A percentile compares a stretch with the other conserved stretches of the same genome.
phyloP scores from a whole-genome alignment of 1,139 yeast genomes.

The Hyphopichia wangnamkhiaoensis region DNA sequence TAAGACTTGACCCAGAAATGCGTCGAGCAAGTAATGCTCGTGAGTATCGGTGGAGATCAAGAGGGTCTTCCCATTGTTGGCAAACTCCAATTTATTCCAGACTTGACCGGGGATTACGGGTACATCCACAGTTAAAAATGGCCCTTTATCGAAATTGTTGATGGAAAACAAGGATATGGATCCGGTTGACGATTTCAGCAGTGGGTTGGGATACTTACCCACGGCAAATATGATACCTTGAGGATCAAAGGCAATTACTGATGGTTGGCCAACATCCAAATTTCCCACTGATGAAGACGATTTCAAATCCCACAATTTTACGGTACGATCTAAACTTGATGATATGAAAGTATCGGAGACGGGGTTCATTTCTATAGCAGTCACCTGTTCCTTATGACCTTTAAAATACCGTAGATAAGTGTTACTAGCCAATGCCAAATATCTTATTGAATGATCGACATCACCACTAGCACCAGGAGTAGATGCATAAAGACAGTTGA shows the following conservation, averaged over 20 bases:
- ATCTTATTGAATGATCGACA: slow-evolving; percentile 71
- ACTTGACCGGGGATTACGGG: slow-evolving; percentile 24
- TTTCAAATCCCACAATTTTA: slow-evolving; percentile 84
- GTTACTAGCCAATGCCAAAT: slow-evolving; percentile 75
- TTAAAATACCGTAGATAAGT: slow-evolving; percentile 80
- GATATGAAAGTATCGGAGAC: slow-evolving; percentile 66
- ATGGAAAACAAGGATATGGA: slow-evolving; percentile 62
- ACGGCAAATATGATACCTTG: slow-evolving; percentile 80
- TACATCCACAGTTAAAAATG: slow-evolving; percentile 49
- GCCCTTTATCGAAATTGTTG: slow-evolving; percentile 53
- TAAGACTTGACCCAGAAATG: slow-evolving; percentile 63
- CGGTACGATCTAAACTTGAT: slow-evolving; percentile 74
- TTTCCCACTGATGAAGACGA: slow-evolving; percentile 64
- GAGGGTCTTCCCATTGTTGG: slow-evolving; percentile 78
- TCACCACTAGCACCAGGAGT: slow-evolving; percentile 48
- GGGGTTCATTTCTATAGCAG: slow-evolving; percentile 74
- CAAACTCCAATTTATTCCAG: slow-evolving; percentile 77
- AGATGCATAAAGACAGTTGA: slow-evolving; percentile 80
- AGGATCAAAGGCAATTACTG: slow-evolving; percentile 73
- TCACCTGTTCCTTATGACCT: slow-evolving; percentile 82
- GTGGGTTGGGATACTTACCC: slow-evolving; percentile 40
- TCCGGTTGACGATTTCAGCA: slow-evolving; percentile 27
- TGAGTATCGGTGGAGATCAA: slow-evolving; percentile 60
- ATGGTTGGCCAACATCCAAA: slow-evolving; percentile 57
- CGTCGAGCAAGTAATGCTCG: slow-evolving; percentile 65